Base-by-base conservation (phyloP, 768 basidiomycete genomes). In the Xerocomellus dryophilus region DNA sequence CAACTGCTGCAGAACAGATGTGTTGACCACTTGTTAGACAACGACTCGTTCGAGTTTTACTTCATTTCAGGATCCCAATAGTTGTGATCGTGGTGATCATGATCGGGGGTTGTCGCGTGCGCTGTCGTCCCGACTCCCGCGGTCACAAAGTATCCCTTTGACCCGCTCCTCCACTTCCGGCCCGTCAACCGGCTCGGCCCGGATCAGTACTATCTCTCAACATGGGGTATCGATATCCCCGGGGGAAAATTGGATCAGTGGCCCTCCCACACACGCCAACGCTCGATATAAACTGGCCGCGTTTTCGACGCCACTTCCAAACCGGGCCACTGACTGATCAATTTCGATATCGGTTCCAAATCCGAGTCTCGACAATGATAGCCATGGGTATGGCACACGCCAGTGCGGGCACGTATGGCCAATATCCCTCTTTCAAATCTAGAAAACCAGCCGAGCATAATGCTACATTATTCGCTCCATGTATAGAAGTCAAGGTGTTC, bases 401-500 rank as follows among this genome's bases (percentile, higher is more conserved):
- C 29, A 29, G 27, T 50, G 57, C 27, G 61, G 61, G 61, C 61
- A 53, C 61, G 23, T 56, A 53, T 60, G 3, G 61, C 61, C 11
- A 53, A 53, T 63, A 53, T 51, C 61, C 51, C 61, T 60, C 61
- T 27, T 8, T n/a, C n/a, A n/a, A n/a, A n/a, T n/a, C n/a, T n/a
- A n/a, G n/a, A n/a, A n/a, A n/a, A n/a, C n/a, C n/a, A n/a, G n/a
- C n/a, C n/a, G n/a, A n/a, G n/a, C n/a, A n/a, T n/a, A n/a, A n/a
- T n/a, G n/a, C n/a, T n/a, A n/a, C n/a, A n/a, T n/a, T n/a, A n/a
- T n/a, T n/a, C n/a, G n/a, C n/a, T n/a, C n/a, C n/a, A n/a, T n/a
- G n/a, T n/a, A n/a, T n/a, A n/a, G n/a, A n/a, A n/a, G n/a, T n/a
- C n/a, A n/a, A n/a, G n/a, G n/a, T n/a, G n/a, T n/a, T n/a, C n/a